A percentile compares a stretch with the other conserved stretches of the same genome.
Conservation (phyloP, 352 stramenopile genomes). For the Pythium coloratum region DNA sequence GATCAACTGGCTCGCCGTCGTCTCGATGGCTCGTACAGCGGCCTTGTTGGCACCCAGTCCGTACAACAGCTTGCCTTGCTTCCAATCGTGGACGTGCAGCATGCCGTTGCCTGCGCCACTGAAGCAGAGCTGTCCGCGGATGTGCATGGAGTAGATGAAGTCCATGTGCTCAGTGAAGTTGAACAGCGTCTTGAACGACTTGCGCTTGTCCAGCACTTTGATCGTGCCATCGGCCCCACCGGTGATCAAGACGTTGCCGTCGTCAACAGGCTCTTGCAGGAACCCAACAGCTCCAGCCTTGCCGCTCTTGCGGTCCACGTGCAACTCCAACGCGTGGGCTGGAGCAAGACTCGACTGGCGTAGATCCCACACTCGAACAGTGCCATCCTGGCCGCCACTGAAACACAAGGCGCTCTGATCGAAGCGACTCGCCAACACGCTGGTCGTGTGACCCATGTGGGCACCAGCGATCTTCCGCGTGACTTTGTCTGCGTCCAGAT, state of each 20-base stretch:
- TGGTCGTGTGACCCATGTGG: constrained; percentile 68
- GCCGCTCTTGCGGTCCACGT: constrained; percentile 54
- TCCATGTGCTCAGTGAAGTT: constrained; percentile 79
- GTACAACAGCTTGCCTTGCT: constrained; percentile 65
- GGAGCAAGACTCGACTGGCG: constrained; percentile 38
- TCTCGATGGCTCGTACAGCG: constrained; percentile 67
- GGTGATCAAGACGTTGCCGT: constrained; percentile 58
- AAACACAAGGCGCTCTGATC: constrained; percentile 34
- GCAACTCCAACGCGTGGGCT: constrained; percentile 40
- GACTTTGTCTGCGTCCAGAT: constrained; percentile 51
- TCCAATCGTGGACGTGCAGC: constrained; percentile 83
- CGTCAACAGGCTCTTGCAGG: constrained; percentile 42
- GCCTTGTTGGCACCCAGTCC: constrained; percentile 84
- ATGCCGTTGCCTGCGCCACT: constrained; percentile 83
- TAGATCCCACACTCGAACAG: constrained; percentile 73
- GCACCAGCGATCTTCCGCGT: constrained; percentile 39
- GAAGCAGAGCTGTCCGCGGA: constrained; percentile 70
- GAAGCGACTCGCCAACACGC: constrained; percentile 44
- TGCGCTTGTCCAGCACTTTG: constrained; percentile 75
- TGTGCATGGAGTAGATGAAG: constrained; percentile 85
- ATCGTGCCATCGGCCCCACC: constrained; percentile 76
- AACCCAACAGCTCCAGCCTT: constrained; percentile 76
- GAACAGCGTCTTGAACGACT: constrained; percentile 43
- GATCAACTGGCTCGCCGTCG: constrained; percentile 51
- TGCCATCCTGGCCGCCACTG: constrained; percentile 81